Evolutionary conservation across 2,329 filamentous ascomycete genomes (phyloP).

Genomic region (Dactylonectria macrodidyma): DNA sequence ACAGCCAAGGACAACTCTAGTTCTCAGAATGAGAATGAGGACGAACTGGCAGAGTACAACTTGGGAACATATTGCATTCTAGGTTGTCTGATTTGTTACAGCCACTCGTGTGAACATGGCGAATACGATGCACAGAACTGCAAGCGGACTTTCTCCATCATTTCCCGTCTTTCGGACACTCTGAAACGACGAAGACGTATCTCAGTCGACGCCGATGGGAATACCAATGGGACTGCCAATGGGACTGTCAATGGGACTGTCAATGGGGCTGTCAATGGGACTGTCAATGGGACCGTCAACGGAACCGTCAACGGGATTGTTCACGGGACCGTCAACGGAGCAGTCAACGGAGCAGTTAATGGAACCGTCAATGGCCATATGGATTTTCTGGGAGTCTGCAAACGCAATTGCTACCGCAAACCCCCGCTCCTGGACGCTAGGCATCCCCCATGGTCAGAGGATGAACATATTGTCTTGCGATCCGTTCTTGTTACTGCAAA

Average conservation of each 20-base stretch:
- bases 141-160: conserved; percentile 68
- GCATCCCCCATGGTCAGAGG: conserved; percentile 61
- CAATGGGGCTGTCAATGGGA: conserved; percentile 8
- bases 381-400: conserved; percentile 48
- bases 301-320: no score
- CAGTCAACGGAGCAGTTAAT: conserved; percentile 20
- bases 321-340: neutral
- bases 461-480: conserved; percentile 64
- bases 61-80: conserved; percentile 70
- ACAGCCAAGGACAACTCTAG: conserved; percentile 61
- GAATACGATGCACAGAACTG: conserved; percentile 69
- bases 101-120: conserved; percentile 74
- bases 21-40: conserved; percentile 54
- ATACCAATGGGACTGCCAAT: conserved; percentile 24
- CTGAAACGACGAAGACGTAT: conserved; percentile 48
- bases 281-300: no score
- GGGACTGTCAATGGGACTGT: conserved; percentile 10
- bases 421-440: conserved; percentile 24
- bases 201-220: conserved; percentile 10
- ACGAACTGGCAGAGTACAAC: conserved; percentile 61
- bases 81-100: conserved; percentile 72
- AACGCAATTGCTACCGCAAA: conserved; percentile 60
- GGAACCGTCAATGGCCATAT: conserved; percentile 21
- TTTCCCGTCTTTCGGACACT: conserved; percentile 52
- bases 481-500: conserved; percentile 61